Conservation (phyloP, 345 rosid species). For the Lumnitzera littorea region DNA sequence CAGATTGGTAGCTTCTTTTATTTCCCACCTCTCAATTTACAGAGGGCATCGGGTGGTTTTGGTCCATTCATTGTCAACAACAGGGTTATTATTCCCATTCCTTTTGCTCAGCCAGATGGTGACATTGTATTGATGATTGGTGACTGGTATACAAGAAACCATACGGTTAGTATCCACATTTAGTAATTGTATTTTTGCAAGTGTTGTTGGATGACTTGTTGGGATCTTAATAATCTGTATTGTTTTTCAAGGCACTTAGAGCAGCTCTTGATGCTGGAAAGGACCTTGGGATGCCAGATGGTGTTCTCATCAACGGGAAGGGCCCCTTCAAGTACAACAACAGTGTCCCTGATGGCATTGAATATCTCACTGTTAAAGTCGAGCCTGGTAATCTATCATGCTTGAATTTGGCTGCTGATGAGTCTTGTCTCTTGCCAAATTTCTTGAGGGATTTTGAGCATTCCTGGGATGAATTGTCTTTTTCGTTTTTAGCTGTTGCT, state of each 20-base stretch:
- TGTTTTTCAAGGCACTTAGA: conserved; percentile 54
- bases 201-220: not conserved
- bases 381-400: conserved; percentile 48
- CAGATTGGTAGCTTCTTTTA: conserved; percentile 95
- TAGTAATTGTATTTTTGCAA: not conserved
- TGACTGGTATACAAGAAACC: conserved; percentile 84
- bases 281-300: conserved; percentile 93
- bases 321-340: conserved; percentile 79
- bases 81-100: conserved; percentile 48
- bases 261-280: conserved; percentile 63
- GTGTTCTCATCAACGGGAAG: conserved; percentile 92
- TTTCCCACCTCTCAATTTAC: conserved; percentile 71
- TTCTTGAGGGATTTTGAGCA: not conserved
- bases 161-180: conserved; percentile 46
- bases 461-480: not conserved
- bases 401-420: not conserved
- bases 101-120: conserved; percentile 72
- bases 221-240: conserved; percentile 5
- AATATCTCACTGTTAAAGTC: conserved; percentile 53
- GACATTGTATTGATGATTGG: conserved; percentile 63
- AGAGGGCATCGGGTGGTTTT: conserved; percentile 90
- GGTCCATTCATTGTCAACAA: conserved; percentile 76
- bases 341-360: conserved; percentile 76
- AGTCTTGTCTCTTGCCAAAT: not conserved
- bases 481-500: not conserved